Evolutionary conservation across 495 filamentous ascomycete species (phyloP).

Genomic region (Hypoxylon crocopeplum): DNA sequence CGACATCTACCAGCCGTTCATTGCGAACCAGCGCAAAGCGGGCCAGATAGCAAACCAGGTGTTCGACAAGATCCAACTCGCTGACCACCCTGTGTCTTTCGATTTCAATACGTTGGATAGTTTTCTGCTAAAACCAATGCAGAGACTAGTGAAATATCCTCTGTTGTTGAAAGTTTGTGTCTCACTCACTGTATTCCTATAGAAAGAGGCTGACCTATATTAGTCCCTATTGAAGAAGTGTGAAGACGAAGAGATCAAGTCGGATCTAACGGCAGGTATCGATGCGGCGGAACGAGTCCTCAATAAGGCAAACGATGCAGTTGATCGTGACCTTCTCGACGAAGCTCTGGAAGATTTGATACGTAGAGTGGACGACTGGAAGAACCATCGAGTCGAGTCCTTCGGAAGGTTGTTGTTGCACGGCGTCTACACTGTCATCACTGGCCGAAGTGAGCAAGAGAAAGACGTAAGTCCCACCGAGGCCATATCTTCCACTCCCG

Average conservation of each 20-base stretch:
- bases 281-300: constrained; percentile 78
- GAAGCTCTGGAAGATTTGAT: constrained; percentile 82
- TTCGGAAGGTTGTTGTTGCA: constrained; percentile 90
- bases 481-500: background rate
- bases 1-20: constrained; percentile 92
- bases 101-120: constrained; percentile 75
- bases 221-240: constrained; percentile 88
- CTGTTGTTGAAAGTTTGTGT: constrained; percentile 78
- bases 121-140: constrained; percentile 95
- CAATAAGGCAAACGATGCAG: constrained; percentile 84
- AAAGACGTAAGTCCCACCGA: constrained; percentile 71
- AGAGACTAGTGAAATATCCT: constrained; percentile 93
- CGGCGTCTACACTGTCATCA: constrained; percentile 93
- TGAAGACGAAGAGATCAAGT: constrained; percentile 69
- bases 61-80: constrained; percentile 65
- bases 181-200: background rate
- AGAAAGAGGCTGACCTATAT: constrained; percentile 1
- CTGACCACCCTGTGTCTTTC: constrained; percentile 61
- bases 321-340: constrained; percentile 81
- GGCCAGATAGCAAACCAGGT: constrained; percentile 65
- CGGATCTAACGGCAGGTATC: constrained; percentile 74
- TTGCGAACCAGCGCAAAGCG: constrained; percentile 85
- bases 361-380: constrained; percentile 95
- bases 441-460: constrained; percentile 82
- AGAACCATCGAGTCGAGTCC: constrained; percentile 84